A percentile compares a stretch with the other conserved stretches of the same genome.
phyloP scores from a whole-genome alignment of 768 basidiomycete genomes.

The Stropharia rugosoannulata region DNA sequence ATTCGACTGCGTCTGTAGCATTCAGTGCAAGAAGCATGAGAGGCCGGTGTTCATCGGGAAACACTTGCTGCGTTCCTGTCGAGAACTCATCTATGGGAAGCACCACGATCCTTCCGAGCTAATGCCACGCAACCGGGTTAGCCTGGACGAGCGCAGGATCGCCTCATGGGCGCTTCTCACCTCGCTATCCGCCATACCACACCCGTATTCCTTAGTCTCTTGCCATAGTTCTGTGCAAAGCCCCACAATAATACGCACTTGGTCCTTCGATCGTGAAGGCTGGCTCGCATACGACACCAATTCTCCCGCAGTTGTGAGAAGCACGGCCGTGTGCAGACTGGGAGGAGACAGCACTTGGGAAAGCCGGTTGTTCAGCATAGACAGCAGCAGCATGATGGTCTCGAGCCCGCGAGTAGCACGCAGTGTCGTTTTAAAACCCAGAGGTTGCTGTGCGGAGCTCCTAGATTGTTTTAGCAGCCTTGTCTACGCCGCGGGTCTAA shows the following conservation, averaged over 20 bases:
- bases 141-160: slow-evolving; percentile 1
- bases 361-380: slow-evolving; percentile 64
- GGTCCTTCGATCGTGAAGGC: slow-evolving; percentile 63
- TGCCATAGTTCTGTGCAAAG: slow-evolving; percentile 77
- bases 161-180: slow-evolving; percentile 34
- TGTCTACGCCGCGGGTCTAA: not conserved
- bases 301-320: slow-evolving; percentile 74
- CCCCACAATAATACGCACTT: slow-evolving; percentile 70
- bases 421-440: not conserved
- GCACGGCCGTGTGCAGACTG: slow-evolving; percentile 64
- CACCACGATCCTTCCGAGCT: slow-evolving; percentile 75
- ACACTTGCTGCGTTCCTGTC: slow-evolving; percentile 19
- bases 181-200: slow-evolving; percentile 79
- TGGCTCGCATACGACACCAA: slow-evolving; percentile 65
- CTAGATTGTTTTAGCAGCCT: not conserved
- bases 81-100: slow-evolving; percentile 52
- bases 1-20: slow-evolving; percentile 56
- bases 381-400: slow-evolving; percentile 63
- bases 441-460: not conserved
- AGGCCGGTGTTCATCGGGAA: slow-evolving; percentile 42
- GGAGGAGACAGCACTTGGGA: slow-evolving; percentile 60
- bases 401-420: not conserved
- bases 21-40: slow-evolving; percentile 72
- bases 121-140: slow-evolving; percentile 5
- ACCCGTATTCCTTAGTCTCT: slow-evolving; percentile 63